Evolutionary conservation across 1,284 basidiomycete genomes (phyloP), one percentile per base, ranked within the genome.

Genomic region (Agaricales sp.): DNA sequence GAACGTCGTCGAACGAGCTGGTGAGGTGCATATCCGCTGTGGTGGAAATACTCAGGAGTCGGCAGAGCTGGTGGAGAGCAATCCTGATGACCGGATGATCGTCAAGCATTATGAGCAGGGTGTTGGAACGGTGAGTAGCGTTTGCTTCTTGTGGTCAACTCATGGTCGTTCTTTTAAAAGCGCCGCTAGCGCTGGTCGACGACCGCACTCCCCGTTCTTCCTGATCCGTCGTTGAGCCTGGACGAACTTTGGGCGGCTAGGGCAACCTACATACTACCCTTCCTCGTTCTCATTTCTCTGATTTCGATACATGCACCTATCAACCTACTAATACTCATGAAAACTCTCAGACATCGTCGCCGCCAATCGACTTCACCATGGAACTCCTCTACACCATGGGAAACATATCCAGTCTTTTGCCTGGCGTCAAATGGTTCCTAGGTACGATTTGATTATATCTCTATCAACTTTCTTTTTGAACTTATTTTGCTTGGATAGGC

Each of bases 31-130:
- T 26, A 59, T 80, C 20, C 74, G 78, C 41, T 67, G 80, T n/a
- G 78, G 78, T 19, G 78, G 78, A 46, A 82, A 82, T 61, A 73
- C 74, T 19, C 75, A 79, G 55, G 75, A 78, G n/a, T 8, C 30
- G 30, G 30, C 30, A 11, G 30, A 11, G 30, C 8, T 35, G 30
- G 30, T 35, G 30, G 30, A 35, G 30, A n/a, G 30, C 30, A 35
- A 35, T 35, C 30, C 30, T 8, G n/a, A 35, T n/a, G 30, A n/a
- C n/a, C 11, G 11, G 8, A 35, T 35, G 30, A 35, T 35, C 8
- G 30, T n/a, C 30, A 35, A 35, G 30, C n/a, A 35, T 35, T 35
- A 35, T 35, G 30, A n/a, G 11, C 11, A 35, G n/a, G n/a, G 30
- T n/a, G n/a, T n/a, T n/a, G 30, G 30, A 8, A 35, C 30, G 30